phyloP scores from a whole-genome alignment of 805 yeast species.

The Candida oleophila region DNA sequence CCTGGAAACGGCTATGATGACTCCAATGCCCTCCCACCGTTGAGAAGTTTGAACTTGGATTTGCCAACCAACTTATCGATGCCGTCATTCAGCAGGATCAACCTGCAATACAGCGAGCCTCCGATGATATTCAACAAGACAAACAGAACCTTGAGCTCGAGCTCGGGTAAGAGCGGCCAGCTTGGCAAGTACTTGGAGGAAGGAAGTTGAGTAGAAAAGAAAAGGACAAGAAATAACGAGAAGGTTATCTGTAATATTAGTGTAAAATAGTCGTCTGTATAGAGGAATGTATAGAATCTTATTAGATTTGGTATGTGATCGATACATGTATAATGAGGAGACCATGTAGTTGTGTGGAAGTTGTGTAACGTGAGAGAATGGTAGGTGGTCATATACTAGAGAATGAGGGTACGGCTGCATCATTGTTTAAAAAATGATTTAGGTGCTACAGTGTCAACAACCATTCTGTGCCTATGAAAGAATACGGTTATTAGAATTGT shows the following conservation, averaged over 20 bases:
- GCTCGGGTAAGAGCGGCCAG: constrained; percentile 21
- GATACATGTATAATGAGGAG: no score
- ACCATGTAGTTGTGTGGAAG: no score
- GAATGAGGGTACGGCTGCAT: no score
- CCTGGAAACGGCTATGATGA: constrained; percentile 10
- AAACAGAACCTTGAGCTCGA: constrained; percentile 13
- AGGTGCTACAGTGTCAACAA: no score
- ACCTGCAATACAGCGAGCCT: constrained; percentile 3
- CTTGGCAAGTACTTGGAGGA: constrained; percentile 14
- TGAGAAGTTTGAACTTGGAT: constrained; percentile 50
- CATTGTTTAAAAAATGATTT: no score
- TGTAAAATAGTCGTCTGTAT: constrained; percentile 1
- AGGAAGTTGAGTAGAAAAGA: constrained; percentile 6
- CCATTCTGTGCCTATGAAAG: no score
- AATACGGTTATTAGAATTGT: no score
- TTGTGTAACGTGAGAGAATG: no score
- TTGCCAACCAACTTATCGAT: constrained; percentile 44
- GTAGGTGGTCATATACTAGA: no score
- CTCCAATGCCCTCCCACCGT: constrained; percentile 38
- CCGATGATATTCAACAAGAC: constrained; percentile 5
- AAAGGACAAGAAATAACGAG: not conserved
- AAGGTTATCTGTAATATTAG: not conserved
- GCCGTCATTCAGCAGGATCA: constrained; percentile 12
- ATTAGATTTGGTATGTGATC: no score
- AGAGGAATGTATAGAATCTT: not conserved